A percentile compares a stretch with the other conserved stretches of the same genome.
phyloP scores from a whole-genome alignment of 2,329 filamentous ascomycete genomes.

The Massarina eburnea region DNA sequence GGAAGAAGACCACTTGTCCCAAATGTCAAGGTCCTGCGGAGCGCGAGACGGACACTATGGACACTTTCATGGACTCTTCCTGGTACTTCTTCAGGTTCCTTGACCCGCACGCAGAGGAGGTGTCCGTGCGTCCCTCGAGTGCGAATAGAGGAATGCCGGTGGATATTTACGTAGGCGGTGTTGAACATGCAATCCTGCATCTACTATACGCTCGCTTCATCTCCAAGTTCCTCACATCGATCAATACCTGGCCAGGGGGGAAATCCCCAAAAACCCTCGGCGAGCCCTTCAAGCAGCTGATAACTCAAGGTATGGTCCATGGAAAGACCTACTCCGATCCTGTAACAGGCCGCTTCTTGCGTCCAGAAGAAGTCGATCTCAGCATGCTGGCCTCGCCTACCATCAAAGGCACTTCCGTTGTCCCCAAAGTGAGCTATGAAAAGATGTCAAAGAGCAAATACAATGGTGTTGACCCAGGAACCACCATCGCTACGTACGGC shows the following conservation, averaged over 20 bases:
- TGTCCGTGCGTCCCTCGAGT: conserved; percentile 63
- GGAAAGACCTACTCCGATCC: conserved; percentile 81
- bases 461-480: conserved; percentile 82
- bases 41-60: conserved; percentile 92
- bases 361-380: conserved; percentile 72
- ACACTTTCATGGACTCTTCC: conserved; percentile 92
- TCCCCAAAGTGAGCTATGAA: conserved; percentile 69
- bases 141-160: conserved; percentile 67
- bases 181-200: conserved; percentile 89
- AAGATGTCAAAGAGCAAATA: conserved; percentile 97
- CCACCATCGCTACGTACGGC: conserved; percentile 72
- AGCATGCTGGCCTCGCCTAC: conserved; percentile 58
- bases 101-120: conserved; percentile 65
- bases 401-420: conserved; percentile 62
- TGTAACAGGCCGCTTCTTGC: conserved; percentile 72
- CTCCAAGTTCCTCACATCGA: conserved; percentile 76
- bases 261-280: conserved; percentile 38
- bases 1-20: conserved; percentile 75
- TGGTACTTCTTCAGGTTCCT: conserved; percentile 88
- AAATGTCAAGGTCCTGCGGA: conserved; percentile 70
- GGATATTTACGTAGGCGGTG: conserved; percentile 84
- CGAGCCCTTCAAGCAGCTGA: conserved; percentile 80
- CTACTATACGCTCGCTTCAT: conserved; percentile 88
- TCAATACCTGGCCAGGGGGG: conserved; percentile 46
- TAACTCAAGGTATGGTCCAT: conserved; percentile 92